Evolutionary conservation across 495 filamentous ascomycete genomes (phyloP).

Genomic region (Pseudevernia furfuracea): DNA sequence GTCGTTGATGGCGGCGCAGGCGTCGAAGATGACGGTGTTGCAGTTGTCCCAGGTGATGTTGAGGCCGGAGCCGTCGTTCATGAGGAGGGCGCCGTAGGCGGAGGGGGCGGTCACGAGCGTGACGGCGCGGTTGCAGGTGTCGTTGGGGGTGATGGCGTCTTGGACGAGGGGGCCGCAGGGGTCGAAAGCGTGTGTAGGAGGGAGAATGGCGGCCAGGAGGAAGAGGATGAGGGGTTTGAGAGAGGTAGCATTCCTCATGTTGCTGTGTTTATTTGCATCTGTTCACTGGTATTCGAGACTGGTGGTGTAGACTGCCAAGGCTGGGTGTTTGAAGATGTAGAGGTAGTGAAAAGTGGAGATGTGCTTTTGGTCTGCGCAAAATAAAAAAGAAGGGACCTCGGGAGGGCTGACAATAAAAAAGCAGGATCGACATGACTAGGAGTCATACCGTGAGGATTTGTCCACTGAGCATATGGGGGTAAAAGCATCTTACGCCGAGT

Average conservation of each 20-base stretch:
- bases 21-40: conserved; percentile 9
- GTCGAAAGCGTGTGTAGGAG: neutral
- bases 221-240: neutral
- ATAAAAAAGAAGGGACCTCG: neutral
- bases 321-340: neutral
- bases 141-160: conserved; percentile 11
- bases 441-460: neutral
- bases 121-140: conserved; percentile 22
- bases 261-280: neutral
- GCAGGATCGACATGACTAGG: neutral
- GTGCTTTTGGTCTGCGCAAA: neutral
- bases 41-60: conserved; percentile 14
- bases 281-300: neutral
- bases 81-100: conserved; percentile 26
- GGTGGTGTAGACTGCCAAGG: neutral
- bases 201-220: neutral
- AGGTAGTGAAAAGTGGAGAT: neutral
- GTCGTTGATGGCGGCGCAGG: conserved; percentile 2
- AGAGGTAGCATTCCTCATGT: neutral
- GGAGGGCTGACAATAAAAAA: neutral
- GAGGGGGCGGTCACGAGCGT: conserved; percentile 14
- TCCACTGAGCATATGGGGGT: neutral
- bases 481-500: neutral
- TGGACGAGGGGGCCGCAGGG: conserved; percentile 17
- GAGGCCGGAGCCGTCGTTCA: conserved; percentile 19